Evolutionary conservation across 352 stramenopile genomes (phyloP).

Genomic region (Pilasporangium apinafurcum): DNA sequence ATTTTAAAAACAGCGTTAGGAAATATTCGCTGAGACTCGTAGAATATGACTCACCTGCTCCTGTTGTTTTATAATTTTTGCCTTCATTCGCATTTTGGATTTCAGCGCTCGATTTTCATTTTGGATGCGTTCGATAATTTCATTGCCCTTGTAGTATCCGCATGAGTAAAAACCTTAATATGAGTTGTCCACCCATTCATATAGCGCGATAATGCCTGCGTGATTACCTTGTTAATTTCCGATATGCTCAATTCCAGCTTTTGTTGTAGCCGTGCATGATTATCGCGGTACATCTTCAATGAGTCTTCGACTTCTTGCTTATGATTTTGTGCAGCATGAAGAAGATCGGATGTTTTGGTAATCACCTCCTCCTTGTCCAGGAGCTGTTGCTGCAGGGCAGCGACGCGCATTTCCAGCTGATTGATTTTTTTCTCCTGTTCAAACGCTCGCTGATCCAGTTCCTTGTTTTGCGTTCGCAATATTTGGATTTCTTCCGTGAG

Average conservation of each 20-base stretch:
- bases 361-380: constrained; percentile 73
- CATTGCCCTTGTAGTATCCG: constrained; percentile 51
- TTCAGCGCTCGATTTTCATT: constrained; percentile 72
- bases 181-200: too few species aligned
- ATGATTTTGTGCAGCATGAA: constrained; percentile 57
- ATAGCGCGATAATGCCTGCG: not conserved
- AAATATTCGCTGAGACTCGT: not conserved
- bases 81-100: constrained; percentile 82
- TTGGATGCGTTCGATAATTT: constrained; percentile 88
- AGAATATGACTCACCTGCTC: constrained; percentile 36
- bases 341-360: constrained; percentile 59
- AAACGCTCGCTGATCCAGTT: constrained; percentile 75
- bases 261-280: constrained; percentile 74
- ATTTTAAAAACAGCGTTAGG: constrained; percentile 2
- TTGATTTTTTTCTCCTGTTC: constrained; percentile 82
- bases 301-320: constrained; percentile 85
- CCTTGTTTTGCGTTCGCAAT: constrained; percentile 65
- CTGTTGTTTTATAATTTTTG: constrained; percentile 88
- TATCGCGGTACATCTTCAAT: constrained; percentile 84
- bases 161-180: not conserved
- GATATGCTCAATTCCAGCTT: constrained; percentile 87
- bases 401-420: constrained; percentile 60
- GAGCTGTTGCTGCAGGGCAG: constrained; percentile 72
- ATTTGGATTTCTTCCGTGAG: constrained; percentile 43
- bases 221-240: constrained; percentile 87